phyloP scores from a whole-genome alignment of 2,329 filamentous ascomycete species.

The Nemania serpens region DNA sequence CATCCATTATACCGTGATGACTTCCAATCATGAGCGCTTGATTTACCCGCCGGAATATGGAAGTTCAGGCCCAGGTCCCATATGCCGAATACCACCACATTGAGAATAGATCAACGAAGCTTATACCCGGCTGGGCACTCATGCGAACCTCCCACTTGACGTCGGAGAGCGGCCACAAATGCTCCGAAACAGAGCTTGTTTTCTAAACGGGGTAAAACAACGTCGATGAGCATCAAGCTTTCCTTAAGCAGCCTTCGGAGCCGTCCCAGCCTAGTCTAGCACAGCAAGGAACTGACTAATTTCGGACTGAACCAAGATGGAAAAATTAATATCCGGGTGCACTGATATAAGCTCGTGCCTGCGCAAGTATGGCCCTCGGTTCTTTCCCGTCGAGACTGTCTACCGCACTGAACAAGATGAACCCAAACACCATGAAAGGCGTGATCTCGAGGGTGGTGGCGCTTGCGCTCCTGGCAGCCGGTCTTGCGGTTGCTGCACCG shows the following conservation, averaged over 20 bases:
- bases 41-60: constrained; percentile 17
- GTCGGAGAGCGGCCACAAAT: not conserved
- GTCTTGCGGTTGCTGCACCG: constrained; percentile 2
- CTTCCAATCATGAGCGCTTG: not conserved
- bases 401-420: constrained; percentile 9
- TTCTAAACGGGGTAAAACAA: not conserved
- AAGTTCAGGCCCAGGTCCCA: not conserved
- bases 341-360: constrained; percentile 17
- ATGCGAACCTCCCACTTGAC: constrained; percentile 7
- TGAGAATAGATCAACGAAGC: not conserved
- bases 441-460: constrained; percentile 6
- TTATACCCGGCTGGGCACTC: constrained; percentile 24
- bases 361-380: not conserved
- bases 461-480: constrained; percentile 1
- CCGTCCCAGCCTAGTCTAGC: not conserved
- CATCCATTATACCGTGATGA: no score
- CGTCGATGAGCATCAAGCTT: not conserved
- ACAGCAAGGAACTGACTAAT: not conserved
- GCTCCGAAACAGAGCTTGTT: constrained; percentile 8
- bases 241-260: not conserved
- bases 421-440: constrained; percentile 8
- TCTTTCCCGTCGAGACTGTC: not conserved
- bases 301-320: constrained; percentile 3
- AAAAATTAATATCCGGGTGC: constrained; percentile 1
- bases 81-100: constrained; percentile 18